Percentiles rank a stretch among this genome's conserved stretches.
Conservation (phyloP, 1,284 basidiomycete genomes). For the Neolentinus lepideus region DNA sequence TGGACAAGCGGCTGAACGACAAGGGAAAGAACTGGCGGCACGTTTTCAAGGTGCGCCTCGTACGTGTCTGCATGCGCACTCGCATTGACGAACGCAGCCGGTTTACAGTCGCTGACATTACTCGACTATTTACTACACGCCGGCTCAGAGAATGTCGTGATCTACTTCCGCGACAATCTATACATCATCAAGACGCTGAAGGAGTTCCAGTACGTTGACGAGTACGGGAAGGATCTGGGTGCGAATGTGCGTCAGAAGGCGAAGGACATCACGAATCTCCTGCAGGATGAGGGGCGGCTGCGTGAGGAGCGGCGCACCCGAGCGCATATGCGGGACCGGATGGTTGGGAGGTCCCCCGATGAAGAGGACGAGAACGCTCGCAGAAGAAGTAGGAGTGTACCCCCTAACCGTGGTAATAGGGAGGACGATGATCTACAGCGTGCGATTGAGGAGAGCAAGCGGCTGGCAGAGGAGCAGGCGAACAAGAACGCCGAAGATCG, state of each 20-base stretch:
- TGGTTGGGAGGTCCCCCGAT: constrained; percentile 54
- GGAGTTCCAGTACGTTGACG: constrained; percentile 97
- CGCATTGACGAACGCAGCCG: background rate
- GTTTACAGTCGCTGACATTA: constrained; percentile 77
- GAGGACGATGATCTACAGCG: constrained; percentile 71
- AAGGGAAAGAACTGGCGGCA: constrained; percentile 99
- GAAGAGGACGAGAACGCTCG: constrained; percentile 45
- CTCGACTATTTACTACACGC: constrained; percentile 97
- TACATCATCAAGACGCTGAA: constrained; percentile 99
- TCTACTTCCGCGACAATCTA: constrained; percentile 97
- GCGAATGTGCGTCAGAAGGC: constrained; percentile 99
- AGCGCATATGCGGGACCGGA: constrained; percentile 92
- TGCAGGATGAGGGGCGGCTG: constrained; percentile 85
- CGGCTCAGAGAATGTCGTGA: constrained; percentile 96
- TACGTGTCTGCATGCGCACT: background rate
- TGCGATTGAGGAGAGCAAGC: constrained; percentile 87
- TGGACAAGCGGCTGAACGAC: constrained; percentile 98
- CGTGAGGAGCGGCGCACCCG: constrained; percentile 81
- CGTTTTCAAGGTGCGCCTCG: constrained; percentile 83
- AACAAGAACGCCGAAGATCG: constrained; percentile 60
- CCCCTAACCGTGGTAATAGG: constrained; percentile 22
- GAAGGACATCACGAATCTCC: constrained; percentile 95
- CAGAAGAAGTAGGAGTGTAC: constrained; percentile 33
- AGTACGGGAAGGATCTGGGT: constrained; percentile 94
- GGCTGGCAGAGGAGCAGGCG: constrained; percentile 67